Conservation (phyloP, 768 basidiomycete genomes). For the Bullera alba region DNA sequence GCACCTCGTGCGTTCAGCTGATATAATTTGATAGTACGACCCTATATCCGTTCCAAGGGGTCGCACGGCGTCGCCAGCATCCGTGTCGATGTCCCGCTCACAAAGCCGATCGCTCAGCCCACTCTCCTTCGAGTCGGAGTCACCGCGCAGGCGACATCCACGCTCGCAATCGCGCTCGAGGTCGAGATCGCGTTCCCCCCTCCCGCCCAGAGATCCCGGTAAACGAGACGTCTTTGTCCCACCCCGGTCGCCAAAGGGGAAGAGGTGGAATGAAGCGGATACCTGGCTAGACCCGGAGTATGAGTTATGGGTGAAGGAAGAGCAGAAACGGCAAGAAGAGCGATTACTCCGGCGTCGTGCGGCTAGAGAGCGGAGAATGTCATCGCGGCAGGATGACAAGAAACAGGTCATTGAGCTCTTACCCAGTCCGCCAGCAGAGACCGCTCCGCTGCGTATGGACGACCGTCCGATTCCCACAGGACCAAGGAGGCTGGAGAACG, state of each 20-base stretch:
- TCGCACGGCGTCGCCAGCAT: not conserved
- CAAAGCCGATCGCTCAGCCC: not conserved
- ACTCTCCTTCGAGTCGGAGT: too few relatives aligned
- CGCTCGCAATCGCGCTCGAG: conserved; percentile 5
- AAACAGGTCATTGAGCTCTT: conserved; percentile 19
- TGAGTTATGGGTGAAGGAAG: conserved; percentile 23
- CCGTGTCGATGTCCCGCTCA: not conserved
- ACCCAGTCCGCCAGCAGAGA: conserved; percentile 14
- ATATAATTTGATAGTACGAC: conserved; percentile 36
- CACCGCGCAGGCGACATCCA: conserved; percentile 1
- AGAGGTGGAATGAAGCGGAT: conserved; percentile 29
- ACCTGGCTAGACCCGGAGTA: conserved; percentile 36
- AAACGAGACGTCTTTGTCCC: conserved; percentile 30
- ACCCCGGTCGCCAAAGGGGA: conserved; percentile 13
- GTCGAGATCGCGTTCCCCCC: conserved; percentile 7
- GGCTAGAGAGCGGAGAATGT: not conserved
- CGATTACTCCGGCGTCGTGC: conserved; percentile 8
- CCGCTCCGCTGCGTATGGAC: conserved; percentile 11
- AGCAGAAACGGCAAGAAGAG: conserved; percentile 16
- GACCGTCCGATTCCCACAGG: not conserved
- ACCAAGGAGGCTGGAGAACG: not conserved
- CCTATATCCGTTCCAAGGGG: conserved; percentile 8
- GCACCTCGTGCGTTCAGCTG: not conserved
- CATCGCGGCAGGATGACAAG: not conserved
- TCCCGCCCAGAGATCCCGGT: conserved; percentile 6